Base-by-base conservation (phyloP, 768 basidiomycete genomes). In the Lyophyllum atratum region DNA sequence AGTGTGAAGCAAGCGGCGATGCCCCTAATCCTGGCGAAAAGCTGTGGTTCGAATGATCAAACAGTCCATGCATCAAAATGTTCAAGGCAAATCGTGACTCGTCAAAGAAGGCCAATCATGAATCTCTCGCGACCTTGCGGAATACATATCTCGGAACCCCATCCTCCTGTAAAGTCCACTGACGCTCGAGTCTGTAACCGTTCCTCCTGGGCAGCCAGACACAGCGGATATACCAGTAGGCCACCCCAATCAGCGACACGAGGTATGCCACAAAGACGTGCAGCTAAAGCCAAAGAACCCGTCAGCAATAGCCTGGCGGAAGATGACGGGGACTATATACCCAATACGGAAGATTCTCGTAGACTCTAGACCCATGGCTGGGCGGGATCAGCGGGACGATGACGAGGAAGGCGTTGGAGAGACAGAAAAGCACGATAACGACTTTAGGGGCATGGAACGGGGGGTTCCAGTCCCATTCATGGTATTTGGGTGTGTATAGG, bases 361-460 rank as follows among this genome's bases (percentile, higher is more conserved):
- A 90, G 2, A 79, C 78, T 46, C 71, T 71, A 5, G 75, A 74
- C 7, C 81, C 85, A 4, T 72, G 67, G 0, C 73, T 65, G 0
- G 89, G 89, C 3, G 89, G 88, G 28, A 89, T 72, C 49, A 90
- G 72, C 0, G 89, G 88, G 4, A 83, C 81, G 31, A 79, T 59
- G n/a, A 82, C 69, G 21, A 91, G 72, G 66, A 89, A 87, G 15
- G 87, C 42, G 58, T 90, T 90, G 2, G 87, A 85, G 5, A 85
- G 55, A 56, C 86, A 79, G 73, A 88, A 90, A 29, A 85, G 72
- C 2, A 77, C 56, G 1, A 83, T 74, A 24, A 81, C 74, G 19
- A 60, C 45, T 49, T 75, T 82, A 19, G 84, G 80, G 1, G 86
- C 80, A 39, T 72, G 77, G 72, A 85, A 90, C 0, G 89, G 89